Evolutionary conservation across 441 rosid species (phyloP).

Genomic region (Syzygium syzygioides): DNA sequence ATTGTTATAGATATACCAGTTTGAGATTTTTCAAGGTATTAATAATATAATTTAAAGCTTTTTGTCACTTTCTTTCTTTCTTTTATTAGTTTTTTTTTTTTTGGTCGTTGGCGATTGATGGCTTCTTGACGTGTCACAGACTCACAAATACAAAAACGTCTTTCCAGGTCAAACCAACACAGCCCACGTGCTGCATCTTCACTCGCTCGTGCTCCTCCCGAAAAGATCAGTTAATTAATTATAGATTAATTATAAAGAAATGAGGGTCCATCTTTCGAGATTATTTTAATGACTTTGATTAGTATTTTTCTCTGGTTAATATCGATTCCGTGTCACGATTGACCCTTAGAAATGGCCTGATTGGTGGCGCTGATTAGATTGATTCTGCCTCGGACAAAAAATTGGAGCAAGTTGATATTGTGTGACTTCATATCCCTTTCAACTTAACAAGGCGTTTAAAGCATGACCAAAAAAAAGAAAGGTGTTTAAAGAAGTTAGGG

Average conservation of each 20-base stretch:
- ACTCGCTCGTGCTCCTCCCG: neutral
- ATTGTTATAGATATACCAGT: fast-evolving
- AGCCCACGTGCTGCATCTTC: neutral
- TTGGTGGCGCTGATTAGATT: neutral
- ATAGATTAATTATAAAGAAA: neutral
- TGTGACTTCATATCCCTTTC: neutral
- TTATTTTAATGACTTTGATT: neutral
- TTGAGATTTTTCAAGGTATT: too few relatives aligned
- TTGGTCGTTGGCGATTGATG: neutral
- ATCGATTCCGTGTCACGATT: neutral
- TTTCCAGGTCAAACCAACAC: neutral
- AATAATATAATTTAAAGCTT: too few relatives aligned
- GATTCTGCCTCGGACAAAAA: neutral
- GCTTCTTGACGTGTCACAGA: neutral
- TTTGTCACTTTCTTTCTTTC: neutral
- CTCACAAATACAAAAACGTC: neutral
- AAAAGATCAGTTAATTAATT: neutral
- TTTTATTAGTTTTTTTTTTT: neutral
- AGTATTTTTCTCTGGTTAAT: neutral
- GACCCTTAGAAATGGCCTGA: neutral
- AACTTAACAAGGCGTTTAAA: neutral
- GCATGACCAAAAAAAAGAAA: too few relatives aligned
- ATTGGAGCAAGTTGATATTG: neutral
- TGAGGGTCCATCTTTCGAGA: neutral
- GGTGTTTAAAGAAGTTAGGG: neutral